Conservation (phyloP, 495 filamentous ascomycete genomes). For the Penicillium soppii region DNA sequence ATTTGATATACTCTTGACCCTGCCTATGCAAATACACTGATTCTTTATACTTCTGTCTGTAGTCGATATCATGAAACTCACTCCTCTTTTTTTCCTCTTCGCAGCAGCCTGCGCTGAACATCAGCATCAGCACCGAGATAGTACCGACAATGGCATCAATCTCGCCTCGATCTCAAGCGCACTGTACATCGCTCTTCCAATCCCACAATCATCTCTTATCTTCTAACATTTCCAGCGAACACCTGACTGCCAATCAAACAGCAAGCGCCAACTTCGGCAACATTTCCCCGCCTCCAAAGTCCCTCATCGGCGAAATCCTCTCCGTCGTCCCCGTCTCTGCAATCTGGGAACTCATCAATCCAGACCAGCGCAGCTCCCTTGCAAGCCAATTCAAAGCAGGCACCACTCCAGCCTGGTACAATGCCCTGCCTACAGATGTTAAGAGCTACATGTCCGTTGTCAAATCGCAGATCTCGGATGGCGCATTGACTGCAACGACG, state of each 20-base stretch:
- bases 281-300: constrained; percentile 28
- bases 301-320: constrained; percentile 30
- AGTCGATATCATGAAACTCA: constrained; percentile 3
- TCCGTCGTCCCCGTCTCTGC: constrained; percentile 27
- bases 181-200: constrained; percentile 6
- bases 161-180: constrained; percentile 13
- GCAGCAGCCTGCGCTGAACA: constrained; percentile 8
- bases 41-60: background rate
- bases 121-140: constrained; percentile 12
- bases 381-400: constrained; percentile 33
- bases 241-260: constrained; percentile 17
- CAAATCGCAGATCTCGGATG: constrained; percentile 24
- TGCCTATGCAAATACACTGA: background rate
- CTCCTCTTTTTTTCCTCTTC: constrained; percentile 3
- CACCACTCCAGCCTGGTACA: constrained; percentile 32
- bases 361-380: constrained; percentile 26
- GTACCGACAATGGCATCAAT: constrained; percentile 11
- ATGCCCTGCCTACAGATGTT: constrained; percentile 25
- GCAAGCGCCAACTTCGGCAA: constrained; percentile 29
- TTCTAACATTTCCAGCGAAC: constrained; percentile 2
- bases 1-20: constrained; percentile 20
- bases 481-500: constrained; percentile 29
- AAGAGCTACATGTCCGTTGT: constrained; percentile 35
- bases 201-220: background rate
- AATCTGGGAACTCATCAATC: constrained; percentile 25